Conservation (phyloP, 148 eudicot species). For the Diospyros lotus region DNA sequence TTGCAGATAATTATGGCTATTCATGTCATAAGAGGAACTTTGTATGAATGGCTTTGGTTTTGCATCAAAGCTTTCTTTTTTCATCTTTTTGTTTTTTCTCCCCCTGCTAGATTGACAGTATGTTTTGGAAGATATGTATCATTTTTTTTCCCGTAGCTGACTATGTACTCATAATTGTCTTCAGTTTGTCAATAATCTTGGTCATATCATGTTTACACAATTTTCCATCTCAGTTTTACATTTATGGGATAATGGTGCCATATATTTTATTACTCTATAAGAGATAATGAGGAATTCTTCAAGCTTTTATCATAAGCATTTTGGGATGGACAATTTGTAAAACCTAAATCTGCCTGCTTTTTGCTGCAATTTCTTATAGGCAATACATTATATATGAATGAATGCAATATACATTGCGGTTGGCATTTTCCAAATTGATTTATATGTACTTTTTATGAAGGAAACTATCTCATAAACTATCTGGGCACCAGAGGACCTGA, state of each 20-base stretch:
- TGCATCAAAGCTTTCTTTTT: not conserved
- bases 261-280: not conserved
- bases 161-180: not conserved
- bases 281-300: not conserved
- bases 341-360: not conserved
- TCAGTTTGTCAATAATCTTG: not conserved
- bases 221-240: not conserved
- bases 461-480: constrained; percentile 76
- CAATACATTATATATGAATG: constrained; percentile 6
- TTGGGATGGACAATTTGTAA: constrained; percentile 7
- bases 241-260: not conserved
- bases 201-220: not conserved
- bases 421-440: constrained; percentile 13
- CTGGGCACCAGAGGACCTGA: constrained; percentile 94
- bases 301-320: not conserved
- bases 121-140: not conserved
- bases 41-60: constrained; percentile 4
- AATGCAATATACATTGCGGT: constrained; percentile 7
- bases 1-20: constrained; percentile 8
- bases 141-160: not conserved
- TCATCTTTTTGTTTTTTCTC: not conserved
- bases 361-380: constrained; percentile 10
- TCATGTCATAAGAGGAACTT: constrained; percentile 2
- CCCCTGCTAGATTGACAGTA: not conserved
- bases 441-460: constrained; percentile 43